phyloP scores from a whole-genome alignment of 345 rosid genomes.

The Citrus unshiu region DNA sequence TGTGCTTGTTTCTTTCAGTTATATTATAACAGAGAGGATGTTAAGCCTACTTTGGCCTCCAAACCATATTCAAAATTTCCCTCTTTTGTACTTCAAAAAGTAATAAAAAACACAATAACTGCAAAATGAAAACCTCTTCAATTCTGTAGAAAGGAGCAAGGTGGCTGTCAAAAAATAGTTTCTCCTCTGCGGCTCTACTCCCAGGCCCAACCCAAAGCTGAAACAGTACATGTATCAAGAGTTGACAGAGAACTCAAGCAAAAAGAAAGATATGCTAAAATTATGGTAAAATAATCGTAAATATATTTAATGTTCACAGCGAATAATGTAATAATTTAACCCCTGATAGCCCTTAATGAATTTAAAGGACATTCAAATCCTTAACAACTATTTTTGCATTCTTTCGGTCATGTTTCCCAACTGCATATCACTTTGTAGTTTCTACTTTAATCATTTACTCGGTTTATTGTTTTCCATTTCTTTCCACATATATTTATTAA shows the following conservation, averaged over 20 bases:
- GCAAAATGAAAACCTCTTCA: slow-evolving; percentile 68
- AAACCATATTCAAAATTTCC: background rate
- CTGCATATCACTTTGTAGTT: background rate
- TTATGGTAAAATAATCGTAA: background rate
- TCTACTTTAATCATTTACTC: background rate
- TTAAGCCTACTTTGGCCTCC: background rate
- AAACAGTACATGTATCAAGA: slow-evolving; percentile 23
- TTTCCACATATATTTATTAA: background rate
- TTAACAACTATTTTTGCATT: background rate
- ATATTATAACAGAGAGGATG: background rate
- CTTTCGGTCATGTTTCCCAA: background rate
- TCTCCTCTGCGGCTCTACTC: slow-evolving; percentile 91
- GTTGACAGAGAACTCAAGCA: slow-evolving; percentile 5
- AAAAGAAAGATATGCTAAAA: slow-evolving; percentile 5
- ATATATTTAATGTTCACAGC: background rate
- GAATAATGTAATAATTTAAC: background rate
- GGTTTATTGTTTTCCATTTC: background rate
- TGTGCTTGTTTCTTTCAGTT: background rate
- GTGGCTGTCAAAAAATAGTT: slow-evolving; percentile 82
- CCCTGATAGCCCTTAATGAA: background rate
- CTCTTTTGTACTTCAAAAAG: no score
- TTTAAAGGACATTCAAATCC: background rate
- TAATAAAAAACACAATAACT: slow-evolving; percentile 3
- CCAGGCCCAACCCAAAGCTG: slow-evolving; percentile 96
- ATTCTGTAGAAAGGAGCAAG: slow-evolving; percentile 97